Percentiles rank a stretch among this genome's conserved stretches.
Evolutionary conservation across 2,329 filamentous ascomycete species (phyloP).

Genomic region (Pseudocercospora fijiensis): DNA sequence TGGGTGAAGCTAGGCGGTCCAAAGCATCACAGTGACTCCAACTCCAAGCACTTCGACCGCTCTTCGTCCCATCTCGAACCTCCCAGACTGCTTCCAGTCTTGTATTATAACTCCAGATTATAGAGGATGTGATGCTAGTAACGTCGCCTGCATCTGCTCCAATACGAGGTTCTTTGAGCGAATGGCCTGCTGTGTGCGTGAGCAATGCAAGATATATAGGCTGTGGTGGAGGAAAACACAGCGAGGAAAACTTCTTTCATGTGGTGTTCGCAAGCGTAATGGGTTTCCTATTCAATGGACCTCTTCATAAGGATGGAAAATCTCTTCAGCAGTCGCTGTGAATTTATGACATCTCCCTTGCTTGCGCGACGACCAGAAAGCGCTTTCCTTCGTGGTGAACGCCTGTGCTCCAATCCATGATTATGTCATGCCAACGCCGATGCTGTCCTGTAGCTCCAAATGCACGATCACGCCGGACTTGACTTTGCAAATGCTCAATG

Average conservation of each 20-base stretch:
- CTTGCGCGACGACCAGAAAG: not conserved
- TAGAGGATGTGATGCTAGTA: not conserved
- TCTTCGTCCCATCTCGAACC: not conserved
- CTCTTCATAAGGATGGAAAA: not conserved
- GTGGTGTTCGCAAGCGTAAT: not conserved
- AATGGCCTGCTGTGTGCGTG: too few species aligned
- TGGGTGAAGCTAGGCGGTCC: too few species aligned
- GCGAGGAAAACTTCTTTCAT: not conserved
- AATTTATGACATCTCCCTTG: not conserved
- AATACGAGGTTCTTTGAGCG: too few species aligned
- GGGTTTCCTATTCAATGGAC: not conserved
- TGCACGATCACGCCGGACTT: not conserved
- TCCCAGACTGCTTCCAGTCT: not conserved
- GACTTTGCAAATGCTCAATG: not conserved
- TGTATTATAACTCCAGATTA: not conserved
- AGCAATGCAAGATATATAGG: not conserved
- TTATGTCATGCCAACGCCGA: not conserved
- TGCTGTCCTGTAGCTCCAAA: not conserved
- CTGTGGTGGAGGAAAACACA: not conserved
- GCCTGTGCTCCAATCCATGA: not conserved
- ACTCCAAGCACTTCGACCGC: not conserved
- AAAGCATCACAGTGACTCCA: not conserved
- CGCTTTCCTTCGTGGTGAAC: not conserved
- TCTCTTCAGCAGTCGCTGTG: not conserved
- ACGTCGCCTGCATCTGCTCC: too few species aligned